These are phyloP conservation scores for Lentinula lateritia DNA, from an alignment of 768 basidiomycete genomes.

Conservation along the genomic window DNA sequence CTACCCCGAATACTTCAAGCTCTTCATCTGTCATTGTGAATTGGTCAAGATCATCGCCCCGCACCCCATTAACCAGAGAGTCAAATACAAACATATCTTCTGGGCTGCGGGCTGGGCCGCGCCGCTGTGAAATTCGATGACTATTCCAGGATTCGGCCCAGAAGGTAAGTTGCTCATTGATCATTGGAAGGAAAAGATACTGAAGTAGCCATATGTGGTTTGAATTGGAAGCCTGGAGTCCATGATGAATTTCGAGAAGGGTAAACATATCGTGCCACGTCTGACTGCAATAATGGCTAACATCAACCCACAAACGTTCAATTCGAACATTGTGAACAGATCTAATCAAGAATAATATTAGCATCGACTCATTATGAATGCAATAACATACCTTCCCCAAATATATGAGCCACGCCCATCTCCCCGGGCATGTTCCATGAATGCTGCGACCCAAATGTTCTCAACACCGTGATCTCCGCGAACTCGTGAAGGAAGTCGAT, in stretches of 20 bases:
- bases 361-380: neutral
- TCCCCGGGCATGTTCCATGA: constrained; percentile 1
- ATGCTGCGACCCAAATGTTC: constrained; percentile 1
- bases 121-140: no score
- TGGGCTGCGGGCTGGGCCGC: no score
- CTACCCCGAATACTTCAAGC: constrained; percentile 2
- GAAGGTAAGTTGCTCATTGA: no score
- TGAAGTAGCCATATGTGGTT: no score
- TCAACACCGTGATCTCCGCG: constrained; percentile 3
- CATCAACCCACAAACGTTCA: no score
- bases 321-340: neutral
- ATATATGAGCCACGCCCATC: constrained; percentile 2
- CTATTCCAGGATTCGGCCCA: no score
- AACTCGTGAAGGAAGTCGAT: constrained; percentile 2
- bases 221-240: no score
- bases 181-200: no score
- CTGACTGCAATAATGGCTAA: constrained; percentile 14
- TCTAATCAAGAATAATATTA: neutral
- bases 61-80: constrained; percentile 6
- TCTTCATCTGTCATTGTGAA: constrained; percentile 10
- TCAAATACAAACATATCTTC: no score
- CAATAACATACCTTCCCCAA: constrained; percentile 4
- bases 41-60: constrained; percentile 11
- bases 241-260: neutral
- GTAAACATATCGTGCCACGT: constrained; percentile 29